phyloP scores from a whole-genome alignment of 495 filamentous ascomycete species.

The Hypoxylon perforatum region DNA sequence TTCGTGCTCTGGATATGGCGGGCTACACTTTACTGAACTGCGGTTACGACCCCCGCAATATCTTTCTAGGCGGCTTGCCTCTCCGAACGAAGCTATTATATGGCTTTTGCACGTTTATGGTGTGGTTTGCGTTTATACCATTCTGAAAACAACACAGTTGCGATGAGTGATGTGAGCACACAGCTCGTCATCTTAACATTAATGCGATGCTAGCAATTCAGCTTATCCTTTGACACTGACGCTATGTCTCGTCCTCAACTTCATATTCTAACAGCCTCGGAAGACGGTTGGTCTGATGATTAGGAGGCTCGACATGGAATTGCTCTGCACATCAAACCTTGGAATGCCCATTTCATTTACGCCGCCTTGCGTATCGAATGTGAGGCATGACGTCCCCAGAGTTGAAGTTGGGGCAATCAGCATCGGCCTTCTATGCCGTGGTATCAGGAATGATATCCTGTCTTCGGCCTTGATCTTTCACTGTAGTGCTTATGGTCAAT shows the following conservation, averaged over 20 bases:
- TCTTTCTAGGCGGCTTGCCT: conserved; percentile 38
- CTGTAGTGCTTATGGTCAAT: too few relatives aligned
- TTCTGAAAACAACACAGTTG: conserved; percentile 36
- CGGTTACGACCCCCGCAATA: conserved; percentile 47
- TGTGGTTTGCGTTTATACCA: conserved; percentile 50
- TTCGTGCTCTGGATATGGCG: conserved; percentile 43
- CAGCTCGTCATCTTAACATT: conserved; percentile 14
- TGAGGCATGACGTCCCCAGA: too few relatives aligned
- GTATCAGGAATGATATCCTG: too few relatives aligned
- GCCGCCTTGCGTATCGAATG: too few relatives aligned
- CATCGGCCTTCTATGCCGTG: too few relatives aligned
- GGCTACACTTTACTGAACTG: conserved; percentile 45
- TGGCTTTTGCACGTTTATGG: conserved; percentile 46
- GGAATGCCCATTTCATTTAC: too few relatives aligned
- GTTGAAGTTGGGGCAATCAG: too few relatives aligned
- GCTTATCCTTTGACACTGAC: neutral
- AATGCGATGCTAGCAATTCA: conserved; percentile 15
- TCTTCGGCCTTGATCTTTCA: too few relatives aligned
- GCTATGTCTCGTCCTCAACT: neutral
- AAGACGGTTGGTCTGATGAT: too few relatives aligned
- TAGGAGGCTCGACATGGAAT: too few relatives aligned
- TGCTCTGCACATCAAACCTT: too few relatives aligned
- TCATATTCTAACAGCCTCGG: too few relatives aligned
- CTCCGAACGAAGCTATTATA: conserved; percentile 43
- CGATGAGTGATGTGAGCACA: conserved; percentile 18